These are phyloP conservation scores for Leucosporidium yakuticum DNA, from an alignment of 768 basidiomycete genomes.

Conservation along the genomic window DNA sequence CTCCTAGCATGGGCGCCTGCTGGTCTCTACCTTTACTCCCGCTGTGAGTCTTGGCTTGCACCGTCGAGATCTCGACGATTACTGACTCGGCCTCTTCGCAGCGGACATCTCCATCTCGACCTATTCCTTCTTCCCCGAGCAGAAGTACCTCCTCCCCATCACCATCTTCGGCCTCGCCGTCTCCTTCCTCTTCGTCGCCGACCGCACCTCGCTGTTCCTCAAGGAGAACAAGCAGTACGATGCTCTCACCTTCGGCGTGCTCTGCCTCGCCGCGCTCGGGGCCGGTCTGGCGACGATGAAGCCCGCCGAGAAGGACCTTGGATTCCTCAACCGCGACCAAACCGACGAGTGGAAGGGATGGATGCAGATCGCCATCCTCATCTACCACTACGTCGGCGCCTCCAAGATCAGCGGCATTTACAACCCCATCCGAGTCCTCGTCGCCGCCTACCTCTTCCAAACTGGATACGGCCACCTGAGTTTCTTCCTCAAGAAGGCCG, in stretches of 20 bases:
- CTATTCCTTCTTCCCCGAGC: slow-evolving; percentile 42
- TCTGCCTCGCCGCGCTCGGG: slow-evolving; percentile 54
- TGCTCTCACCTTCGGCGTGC: slow-evolving; percentile 58
- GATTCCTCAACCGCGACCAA: slow-evolving; percentile 84
- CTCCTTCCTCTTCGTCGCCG: slow-evolving; percentile 66
- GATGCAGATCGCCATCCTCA: slow-evolving; percentile 92
- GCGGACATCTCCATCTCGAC: slow-evolving; percentile 27
- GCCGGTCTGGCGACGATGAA: slow-evolving; percentile 62
- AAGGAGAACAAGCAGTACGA: slow-evolving; percentile 84
- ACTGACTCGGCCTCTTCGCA: slow-evolving; percentile 5
- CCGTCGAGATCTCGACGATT: too few relatives aligned
- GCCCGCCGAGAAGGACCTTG: slow-evolving; percentile 68
- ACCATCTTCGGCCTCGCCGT: slow-evolving; percentile 62
- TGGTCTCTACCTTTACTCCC: slow-evolving; percentile 44
- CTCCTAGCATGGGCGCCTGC: slow-evolving; percentile 55
- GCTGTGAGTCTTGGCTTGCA: slow-evolving; percentile 33
- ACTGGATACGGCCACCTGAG: slow-evolving; percentile 70
- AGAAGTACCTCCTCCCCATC: slow-evolving; percentile 49
- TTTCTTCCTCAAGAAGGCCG: slow-evolving; percentile 82
- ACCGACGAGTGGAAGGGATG: slow-evolving; percentile 98
- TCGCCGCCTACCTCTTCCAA: slow-evolving; percentile 73
- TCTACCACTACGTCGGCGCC: slow-evolving; percentile 87
- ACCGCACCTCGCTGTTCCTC: slow-evolving; percentile 77
- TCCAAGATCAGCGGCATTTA: slow-evolving; percentile 88
- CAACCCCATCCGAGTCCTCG: slow-evolving; percentile 79